Conservation (phyloP, 257 asterid genomes). For the Lycium barbarum region DNA sequence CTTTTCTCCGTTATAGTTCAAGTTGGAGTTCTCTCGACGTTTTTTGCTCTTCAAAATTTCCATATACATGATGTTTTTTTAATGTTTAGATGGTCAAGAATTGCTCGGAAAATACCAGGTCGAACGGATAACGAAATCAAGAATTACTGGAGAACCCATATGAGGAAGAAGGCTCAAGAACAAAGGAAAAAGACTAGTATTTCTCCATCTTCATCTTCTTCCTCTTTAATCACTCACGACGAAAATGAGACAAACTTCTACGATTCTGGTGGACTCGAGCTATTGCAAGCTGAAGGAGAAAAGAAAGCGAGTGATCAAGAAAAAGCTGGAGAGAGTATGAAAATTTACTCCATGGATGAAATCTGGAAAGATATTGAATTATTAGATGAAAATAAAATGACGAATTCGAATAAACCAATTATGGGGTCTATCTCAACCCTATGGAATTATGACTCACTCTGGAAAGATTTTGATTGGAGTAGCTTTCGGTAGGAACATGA, state of each 20-base stretch:
- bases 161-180: conserved; percentile 88
- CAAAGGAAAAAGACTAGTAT: conserved; percentile 54
- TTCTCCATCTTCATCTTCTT: conserved; percentile 46
- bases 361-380: conserved; percentile 84
- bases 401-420: conserved; percentile 32
- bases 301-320: conserved; percentile 39
- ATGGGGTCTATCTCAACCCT: conserved; percentile 48
- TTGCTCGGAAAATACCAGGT: conserved; percentile 87
- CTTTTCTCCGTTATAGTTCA: no score
- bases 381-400: conserved; percentile 46
- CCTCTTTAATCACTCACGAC: conserved; percentile 39
- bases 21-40: background rate
- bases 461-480: conserved; percentile 43
- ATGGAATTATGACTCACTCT: conserved; percentile 67
- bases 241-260: conserved; percentile 58
- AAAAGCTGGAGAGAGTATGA: conserved; percentile 37
- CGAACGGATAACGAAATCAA: conserved; percentile 95
- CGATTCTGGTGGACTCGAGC: conserved; percentile 63
- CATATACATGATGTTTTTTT: background rate
- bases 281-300: conserved; percentile 12
- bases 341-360: conserved; percentile 75
- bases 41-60: background rate
- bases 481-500: background rate
- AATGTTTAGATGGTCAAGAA: conserved; percentile 82
- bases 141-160: conserved; percentile 91